Base-by-base conservation (phyloP, 345 rosid genomes). In the Clausena lansium region DNA sequence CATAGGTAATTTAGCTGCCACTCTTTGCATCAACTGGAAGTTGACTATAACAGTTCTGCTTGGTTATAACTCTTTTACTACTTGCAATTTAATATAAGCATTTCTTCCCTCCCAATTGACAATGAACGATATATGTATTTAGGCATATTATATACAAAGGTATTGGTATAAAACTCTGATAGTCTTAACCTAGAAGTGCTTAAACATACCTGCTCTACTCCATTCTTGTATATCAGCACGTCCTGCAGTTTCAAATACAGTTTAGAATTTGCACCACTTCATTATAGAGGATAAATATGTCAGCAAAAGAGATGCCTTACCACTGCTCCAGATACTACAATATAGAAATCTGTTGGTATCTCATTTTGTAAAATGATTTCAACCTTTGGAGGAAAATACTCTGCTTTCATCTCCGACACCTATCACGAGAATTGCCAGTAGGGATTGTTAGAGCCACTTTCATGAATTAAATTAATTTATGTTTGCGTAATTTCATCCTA, bases 361-460 rank as follows among this genome's bases (percentile, higher is more conserved):
- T 93, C 98, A 78, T 96, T 96, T 60, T 92, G 97, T 70, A 96
- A 79, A 39, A 93, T 90, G 54, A 93, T 93, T 74, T 95, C 99
- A 70, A 95, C 89, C 76, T 90, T 93, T 0, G 98, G 99, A n/a
- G 97, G 98, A 80, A 91, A 94, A 79, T 91, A 92, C 83, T 93
- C 98, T 76, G 96, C 99, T 77, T 86, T 89, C 87, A 93, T 84
- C 70, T 92, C 94, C 0, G 95, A 86, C 47, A 95, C 94, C 98
- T 93, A 85, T 39, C 78, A 73, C 19, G 69, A 73, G 52, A 77
- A 74, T 50, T 32, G 22, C 45, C 64, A 35, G 30, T 25, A 65
- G n/a, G 30, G 78, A 54, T 64, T 74, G 45, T 5, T 45, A 20
- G 10, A 41, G 45, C 41, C 45, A 74, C 47, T 73, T 39, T 58